phyloP scores from a whole-genome alignment of 306 rosid genomes.

The Acmispon strigosus region DNA sequence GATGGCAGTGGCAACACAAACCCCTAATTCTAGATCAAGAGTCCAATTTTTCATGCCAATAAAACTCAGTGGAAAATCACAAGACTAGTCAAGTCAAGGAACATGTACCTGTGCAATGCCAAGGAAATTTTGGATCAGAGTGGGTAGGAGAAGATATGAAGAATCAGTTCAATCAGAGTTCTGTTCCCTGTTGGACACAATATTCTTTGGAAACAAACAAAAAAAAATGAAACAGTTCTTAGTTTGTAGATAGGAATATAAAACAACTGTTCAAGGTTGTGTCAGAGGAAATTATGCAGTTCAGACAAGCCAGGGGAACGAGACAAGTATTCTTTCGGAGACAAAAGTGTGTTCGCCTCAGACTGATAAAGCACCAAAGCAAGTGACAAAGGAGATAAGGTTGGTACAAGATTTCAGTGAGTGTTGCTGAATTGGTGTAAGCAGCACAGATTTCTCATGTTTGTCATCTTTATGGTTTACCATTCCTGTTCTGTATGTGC shows the following conservation, averaged over 20 bases:
- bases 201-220: slow-evolving; percentile 34
- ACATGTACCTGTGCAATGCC: slow-evolving; percentile 1
- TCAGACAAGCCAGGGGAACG: slow-evolving; percentile 34
- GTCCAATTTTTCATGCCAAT: slow-evolving; percentile 22
- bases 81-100: slow-evolving; percentile 33
- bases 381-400: slow-evolving; percentile 39
- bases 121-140: slow-evolving; percentile 17
- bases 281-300: slow-evolving; percentile 28
- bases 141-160: slow-evolving; percentile 24
- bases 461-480: slow-evolving; percentile 25
- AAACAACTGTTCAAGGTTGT: background rate
- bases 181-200: slow-evolving; percentile 34
- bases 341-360: slow-evolving; percentile 34
- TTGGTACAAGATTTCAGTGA: slow-evolving; percentile 10
- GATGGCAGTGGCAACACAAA: slow-evolving; percentile 13
- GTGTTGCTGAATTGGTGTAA: slow-evolving; percentile 24
- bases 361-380: slow-evolving; percentile 23
- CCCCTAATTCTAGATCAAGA: slow-evolving; percentile 7
- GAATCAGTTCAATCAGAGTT: slow-evolving; percentile 34
- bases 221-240: background rate
- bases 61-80: slow-evolving; percentile 22
- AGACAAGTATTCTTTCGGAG: slow-evolving; percentile 22
- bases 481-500: slow-evolving; percentile 15
- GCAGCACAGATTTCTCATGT: slow-evolving; percentile 20
- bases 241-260: background rate